Evolutionary conservation across 2,329 filamentous ascomycete species (phyloP).

Genomic region (Xylariaceae sp.): DNA sequence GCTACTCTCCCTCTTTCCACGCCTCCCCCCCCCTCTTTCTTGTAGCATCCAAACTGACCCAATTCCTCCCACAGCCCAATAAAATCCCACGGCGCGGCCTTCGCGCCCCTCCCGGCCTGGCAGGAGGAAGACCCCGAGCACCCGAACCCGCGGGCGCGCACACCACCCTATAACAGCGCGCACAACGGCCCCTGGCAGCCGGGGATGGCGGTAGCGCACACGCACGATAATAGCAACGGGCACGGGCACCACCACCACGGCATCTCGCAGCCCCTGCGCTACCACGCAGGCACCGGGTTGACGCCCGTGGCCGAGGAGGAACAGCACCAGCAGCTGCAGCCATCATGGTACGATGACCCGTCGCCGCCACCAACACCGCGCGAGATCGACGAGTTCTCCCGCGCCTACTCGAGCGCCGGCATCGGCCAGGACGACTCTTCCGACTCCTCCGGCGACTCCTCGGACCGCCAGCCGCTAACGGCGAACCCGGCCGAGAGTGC

Average conservation of each 20-base stretch:
- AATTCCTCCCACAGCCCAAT: slow-evolving; percentile 29
- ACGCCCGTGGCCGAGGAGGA: slow-evolving; percentile 34
- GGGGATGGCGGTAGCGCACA: slow-evolving; percentile 15
- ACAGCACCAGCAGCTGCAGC: slow-evolving; percentile 1
- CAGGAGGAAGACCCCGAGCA: slow-evolving; percentile 35
- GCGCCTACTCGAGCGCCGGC: slow-evolving; percentile 45
- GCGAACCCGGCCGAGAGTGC: slow-evolving; percentile 20
- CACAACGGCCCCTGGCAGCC: slow-evolving; percentile 14
- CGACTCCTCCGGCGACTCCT: slow-evolving; percentile 42
- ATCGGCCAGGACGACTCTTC: slow-evolving; percentile 32
- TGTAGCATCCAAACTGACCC: too few relatives aligned
- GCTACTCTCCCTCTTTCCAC: background rate
- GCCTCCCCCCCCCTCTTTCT: too few relatives aligned
- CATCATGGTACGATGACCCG: slow-evolving; percentile 19
- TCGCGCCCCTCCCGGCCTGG: slow-evolving; percentile 42
- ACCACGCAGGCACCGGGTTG: slow-evolving; percentile 31
- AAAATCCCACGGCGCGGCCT: slow-evolving; percentile 39
- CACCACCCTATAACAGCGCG: too few relatives aligned
- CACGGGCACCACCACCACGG: too few relatives aligned
- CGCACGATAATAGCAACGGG: too few relatives aligned
- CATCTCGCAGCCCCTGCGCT: slow-evolving; percentile 29
- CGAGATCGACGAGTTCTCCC: slow-evolving; percentile 50
- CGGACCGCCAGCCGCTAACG: slow-evolving; percentile 41
- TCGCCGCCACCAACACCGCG: slow-evolving; percentile 31
- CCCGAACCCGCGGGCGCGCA: too few relatives aligned